phyloP scores from a whole-genome alignment of 169 alveolate species.

The Cryptosporidium viatorum region DNA sequence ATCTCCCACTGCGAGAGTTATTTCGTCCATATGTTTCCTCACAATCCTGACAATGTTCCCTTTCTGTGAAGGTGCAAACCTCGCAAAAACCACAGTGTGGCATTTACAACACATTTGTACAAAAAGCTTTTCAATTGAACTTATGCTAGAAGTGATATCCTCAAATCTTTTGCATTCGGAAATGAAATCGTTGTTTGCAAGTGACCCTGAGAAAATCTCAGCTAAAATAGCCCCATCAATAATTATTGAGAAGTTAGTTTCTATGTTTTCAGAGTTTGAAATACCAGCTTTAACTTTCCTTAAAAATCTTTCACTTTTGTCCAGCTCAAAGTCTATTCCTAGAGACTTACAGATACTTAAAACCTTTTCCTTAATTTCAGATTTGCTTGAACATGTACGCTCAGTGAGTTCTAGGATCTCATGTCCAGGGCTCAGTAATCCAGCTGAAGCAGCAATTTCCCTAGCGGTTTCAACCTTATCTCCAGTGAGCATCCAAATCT shows the following conservation, averaged over 20 bases:
- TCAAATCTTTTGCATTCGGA: conserved; percentile 69
- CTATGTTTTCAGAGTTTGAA: neutral
- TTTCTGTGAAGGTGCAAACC: conserved; percentile 83
- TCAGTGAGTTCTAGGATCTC: conserved; percentile 63
- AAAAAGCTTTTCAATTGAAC: conserved; percentile 76
- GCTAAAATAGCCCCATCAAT: conserved; percentile 68
- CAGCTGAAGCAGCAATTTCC: conserved; percentile 85
- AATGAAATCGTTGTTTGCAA: conserved; percentile 24
- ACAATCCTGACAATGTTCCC: conserved; percentile 87
- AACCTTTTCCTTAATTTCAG: conserved; percentile 43
- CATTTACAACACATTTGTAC: conserved; percentile 78
- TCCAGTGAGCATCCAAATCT: conserved; percentile 99
- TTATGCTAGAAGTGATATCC: conserved; percentile 64
- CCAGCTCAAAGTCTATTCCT: conserved; percentile 3
- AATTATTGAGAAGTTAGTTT: conserved; percentile 22
- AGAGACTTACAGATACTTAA: conserved; percentile 40
- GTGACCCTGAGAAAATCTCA: conserved; percentile 68
- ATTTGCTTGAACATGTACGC: conserved; percentile 22
- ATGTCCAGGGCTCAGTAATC: conserved; percentile 24
- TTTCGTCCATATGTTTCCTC: conserved; percentile 61
- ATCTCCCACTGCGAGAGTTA: conserved; percentile 95
- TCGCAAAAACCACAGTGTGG: conserved; percentile 79
- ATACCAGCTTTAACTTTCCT: conserved; percentile 2
- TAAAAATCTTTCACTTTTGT: neutral
- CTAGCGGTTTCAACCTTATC: conserved; percentile 97